These are phyloP conservation scores for Cladosporium sp. DNA, from an alignment of 2,329 filamentous ascomycete genomes.

Conservation along the genomic window DNA sequence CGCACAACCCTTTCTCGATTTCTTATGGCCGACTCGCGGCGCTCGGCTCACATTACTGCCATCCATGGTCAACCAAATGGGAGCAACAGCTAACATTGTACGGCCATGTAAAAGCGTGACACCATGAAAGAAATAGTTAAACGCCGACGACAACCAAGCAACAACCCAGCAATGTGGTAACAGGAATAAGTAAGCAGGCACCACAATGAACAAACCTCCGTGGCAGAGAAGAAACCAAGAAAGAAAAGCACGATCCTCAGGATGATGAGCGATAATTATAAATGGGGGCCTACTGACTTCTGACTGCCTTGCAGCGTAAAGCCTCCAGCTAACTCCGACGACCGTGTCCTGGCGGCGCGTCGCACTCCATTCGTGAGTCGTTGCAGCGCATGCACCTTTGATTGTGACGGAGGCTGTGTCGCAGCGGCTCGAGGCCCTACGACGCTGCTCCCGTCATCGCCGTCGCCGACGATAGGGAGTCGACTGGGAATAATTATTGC, in stretches of 20 bases:
- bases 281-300: constrained; percentile 7
- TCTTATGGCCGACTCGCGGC: constrained; percentile 28
- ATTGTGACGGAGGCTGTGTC: constrained; percentile 7
- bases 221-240: background rate
- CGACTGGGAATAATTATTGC: background rate
- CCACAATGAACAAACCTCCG: background rate
- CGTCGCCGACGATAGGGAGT: constrained; percentile 5
- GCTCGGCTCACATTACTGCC: constrained; percentile 21
- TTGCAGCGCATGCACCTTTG: constrained; percentile 7
- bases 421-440: background rate
- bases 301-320: background rate
- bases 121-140: background rate
- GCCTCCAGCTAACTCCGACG: constrained; percentile 3
- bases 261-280: constrained; percentile 6
- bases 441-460: background rate
- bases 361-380: background rate
- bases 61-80: constrained; percentile 15
- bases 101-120: background rate
- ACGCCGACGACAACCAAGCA: background rate
- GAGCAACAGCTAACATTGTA: constrained; percentile 9
- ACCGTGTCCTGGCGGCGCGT: constrained; percentile 8
- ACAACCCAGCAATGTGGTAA: background rate
- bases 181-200: background rate
- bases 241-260: background rate
- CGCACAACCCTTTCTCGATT: constrained; percentile 27